These are phyloP conservation scores for Heritiera fomes DNA, from an alignment of 345 rosid species.

Conservation along the genomic window DNA sequence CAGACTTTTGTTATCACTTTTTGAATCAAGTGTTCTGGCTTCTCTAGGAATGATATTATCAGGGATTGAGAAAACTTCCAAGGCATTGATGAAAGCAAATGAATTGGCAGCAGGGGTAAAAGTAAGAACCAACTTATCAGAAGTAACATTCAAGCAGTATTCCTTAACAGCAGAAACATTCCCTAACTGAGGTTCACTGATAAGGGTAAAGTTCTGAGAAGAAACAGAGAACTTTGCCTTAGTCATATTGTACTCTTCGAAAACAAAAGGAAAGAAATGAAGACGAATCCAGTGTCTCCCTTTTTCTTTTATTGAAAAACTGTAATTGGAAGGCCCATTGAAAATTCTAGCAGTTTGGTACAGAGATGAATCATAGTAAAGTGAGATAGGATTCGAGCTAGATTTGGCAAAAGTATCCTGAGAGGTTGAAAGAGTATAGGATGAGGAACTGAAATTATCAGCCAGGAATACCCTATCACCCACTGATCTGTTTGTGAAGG, in stretches of 20 bases:
- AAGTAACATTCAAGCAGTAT: slow-evolving; percentile 51
- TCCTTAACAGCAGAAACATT: slow-evolving; percentile 44
- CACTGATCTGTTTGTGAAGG: slow-evolving; percentile 43
- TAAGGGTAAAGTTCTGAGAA: slow-evolving; percentile 61
- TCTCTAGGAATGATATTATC: slow-evolving; percentile 50
- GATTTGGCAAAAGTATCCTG: slow-evolving; percentile 22
- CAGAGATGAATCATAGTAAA: slow-evolving; percentile 41
- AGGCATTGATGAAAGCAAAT: slow-evolving; percentile 69
- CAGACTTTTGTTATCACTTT: slow-evolving; percentile 28
- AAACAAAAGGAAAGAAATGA: slow-evolving; percentile 57
- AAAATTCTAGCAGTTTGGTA: slow-evolving; percentile 60
- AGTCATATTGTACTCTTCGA: slow-evolving; percentile 43
- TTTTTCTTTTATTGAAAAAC: slow-evolving; percentile 42
- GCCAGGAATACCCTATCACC: slow-evolving; percentile 47
- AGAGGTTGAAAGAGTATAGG: slow-evolving; percentile 29
- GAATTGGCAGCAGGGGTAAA: slow-evolving; percentile 51
- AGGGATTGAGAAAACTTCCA: slow-evolving; percentile 72
- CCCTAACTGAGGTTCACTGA: slow-evolving; percentile 44
- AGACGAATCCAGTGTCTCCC: slow-evolving; percentile 74
- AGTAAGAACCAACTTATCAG: slow-evolving; percentile 39
- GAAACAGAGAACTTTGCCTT: slow-evolving; percentile 65
- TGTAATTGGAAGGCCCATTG: slow-evolving; percentile 40
- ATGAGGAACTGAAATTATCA: slow-evolving; percentile 31
- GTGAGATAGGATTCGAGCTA: slow-evolving; percentile 29
- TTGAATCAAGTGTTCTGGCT: slow-evolving; percentile 35